Evolutionary conservation across 371 early-diverging fungal genomes (phyloP).

Genomic region (Mucor plumbeus): DNA sequence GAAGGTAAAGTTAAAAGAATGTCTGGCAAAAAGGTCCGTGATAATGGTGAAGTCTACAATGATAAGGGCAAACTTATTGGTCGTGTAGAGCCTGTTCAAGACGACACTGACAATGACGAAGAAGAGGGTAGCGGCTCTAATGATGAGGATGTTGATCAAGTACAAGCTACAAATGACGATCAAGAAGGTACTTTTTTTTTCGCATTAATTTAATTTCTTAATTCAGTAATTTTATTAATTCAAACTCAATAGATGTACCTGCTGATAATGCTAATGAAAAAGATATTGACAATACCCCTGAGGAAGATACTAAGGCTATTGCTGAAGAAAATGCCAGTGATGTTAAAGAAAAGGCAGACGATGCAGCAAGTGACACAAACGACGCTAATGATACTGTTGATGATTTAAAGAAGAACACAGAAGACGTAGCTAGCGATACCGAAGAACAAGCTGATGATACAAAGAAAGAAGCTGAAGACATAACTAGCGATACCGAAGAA

Average conservation of each 20-base stretch:
- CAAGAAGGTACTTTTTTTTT: background rate
- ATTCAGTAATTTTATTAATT: slow-evolving; percentile 2
- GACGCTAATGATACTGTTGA: background rate
- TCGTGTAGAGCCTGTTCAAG: slow-evolving; percentile 21
- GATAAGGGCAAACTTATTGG: slow-evolving; percentile 29
- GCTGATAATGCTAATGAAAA: slow-evolving; percentile 3
- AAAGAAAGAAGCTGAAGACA: background rate
- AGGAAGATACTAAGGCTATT: background rate
- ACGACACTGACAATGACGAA: slow-evolving; percentile 12
- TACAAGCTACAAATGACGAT: background rate
- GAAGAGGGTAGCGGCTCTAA: background rate
- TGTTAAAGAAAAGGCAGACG: background rate
- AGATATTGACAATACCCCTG: slow-evolving; percentile 1
- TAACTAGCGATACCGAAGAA: background rate
- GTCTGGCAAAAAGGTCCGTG: slow-evolving; percentile 23
- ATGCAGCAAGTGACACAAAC: background rate
- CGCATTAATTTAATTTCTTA: background rate
- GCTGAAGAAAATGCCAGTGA: background rate
- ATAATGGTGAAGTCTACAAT: slow-evolving; percentile 24
- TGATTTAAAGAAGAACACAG: background rate
- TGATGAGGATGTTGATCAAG: background rate
- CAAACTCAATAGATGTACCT: background rate
- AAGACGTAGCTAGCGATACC: background rate
- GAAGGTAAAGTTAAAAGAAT: slow-evolving; percentile 27
- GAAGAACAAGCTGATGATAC: too few species aligned